Evolutionary conservation across 2,329 filamentous ascomycete genomes (phyloP), one percentile per base, ranked within the genome.

Genomic region (Alternaria sp.): DNA sequence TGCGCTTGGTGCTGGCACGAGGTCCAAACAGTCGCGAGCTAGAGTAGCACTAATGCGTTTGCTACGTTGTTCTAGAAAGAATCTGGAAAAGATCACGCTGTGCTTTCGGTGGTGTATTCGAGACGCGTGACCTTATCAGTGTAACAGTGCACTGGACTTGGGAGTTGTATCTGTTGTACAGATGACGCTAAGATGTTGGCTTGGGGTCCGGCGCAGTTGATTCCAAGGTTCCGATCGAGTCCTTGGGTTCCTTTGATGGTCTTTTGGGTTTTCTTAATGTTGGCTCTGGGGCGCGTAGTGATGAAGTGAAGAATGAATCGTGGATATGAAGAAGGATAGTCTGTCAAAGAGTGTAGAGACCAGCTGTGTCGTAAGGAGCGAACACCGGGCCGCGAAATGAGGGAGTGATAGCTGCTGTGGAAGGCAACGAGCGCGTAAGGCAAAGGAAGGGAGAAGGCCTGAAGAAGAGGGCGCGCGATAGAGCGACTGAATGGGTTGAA

Each of bases 341-440:
- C 73, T 77, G 65, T 75, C 72, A 79, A 79, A 77, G 77, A 79
- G 73, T 73, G 67, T 63, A 63, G 50, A 58, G 65, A 69, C 72
- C 67, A 73, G 74, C 72, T 69, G 71, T 73, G 74, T 74, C 72
- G 74, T 78, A 79, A 79, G 67, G 78, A 80, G 77, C 75, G 77
- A 76, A 79, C 76, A 74, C 73, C 70, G 66, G 73, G 73, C 65
- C 69, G 71, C 63, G 67, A 71, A 72, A 68, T 63, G 70, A 70
- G 70, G 56, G 70, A 66, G 60, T 66, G 63, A 62, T 65, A 63
- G 65, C 63, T 69, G 68, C 61, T 62, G 66, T 61, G 64, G 65
- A 69, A 69, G 65, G 60, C 67, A 69, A 69, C 34, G 36, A 63
- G 66, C 62, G 63, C 68, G 67, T 60, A 71, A 64, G 60, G 60